phyloP scores from a whole-genome alignment of 2,329 filamentous ascomycete species.

The Cercospora sesami region DNA sequence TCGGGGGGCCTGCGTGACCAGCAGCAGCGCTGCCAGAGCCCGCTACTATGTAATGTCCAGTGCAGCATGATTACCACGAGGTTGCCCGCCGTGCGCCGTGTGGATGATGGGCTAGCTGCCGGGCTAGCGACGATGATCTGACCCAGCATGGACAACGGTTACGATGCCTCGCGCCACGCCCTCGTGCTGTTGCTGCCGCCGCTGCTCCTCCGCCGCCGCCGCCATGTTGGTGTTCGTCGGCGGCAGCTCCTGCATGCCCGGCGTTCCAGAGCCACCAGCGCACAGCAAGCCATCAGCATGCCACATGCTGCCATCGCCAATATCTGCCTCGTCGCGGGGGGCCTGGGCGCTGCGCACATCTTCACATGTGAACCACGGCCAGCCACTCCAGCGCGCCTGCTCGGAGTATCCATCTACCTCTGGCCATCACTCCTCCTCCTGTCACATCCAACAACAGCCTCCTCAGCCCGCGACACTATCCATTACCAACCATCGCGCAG shows the following conservation, averaged over 20 bases:
- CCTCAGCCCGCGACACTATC: background rate
- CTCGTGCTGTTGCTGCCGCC: background rate
- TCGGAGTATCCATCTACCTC: background rate
- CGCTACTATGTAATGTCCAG: background rate
- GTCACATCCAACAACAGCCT: background rate
- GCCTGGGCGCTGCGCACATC: background rate
- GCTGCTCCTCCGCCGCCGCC: background rate
- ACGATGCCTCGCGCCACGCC: background rate
- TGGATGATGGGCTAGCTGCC: background rate
- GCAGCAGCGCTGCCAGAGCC: background rate
- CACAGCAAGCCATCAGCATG: background rate
- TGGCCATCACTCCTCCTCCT: background rate
- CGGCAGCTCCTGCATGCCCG: background rate
- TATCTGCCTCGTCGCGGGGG: background rate
- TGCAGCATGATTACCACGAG: background rate
- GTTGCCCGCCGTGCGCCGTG: background rate
- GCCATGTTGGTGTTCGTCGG: background rate
- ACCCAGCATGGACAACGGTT: background rate
- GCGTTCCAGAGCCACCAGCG: background rate
- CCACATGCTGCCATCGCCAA: background rate
- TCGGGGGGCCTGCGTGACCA: background rate
- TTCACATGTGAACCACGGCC: background rate
- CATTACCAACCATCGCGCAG: background rate
- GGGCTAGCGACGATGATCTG: background rate
- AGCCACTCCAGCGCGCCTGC: background rate